These are phyloP conservation scores for Evernia prunastri DNA, from an alignment of 495 filamentous ascomycete species.

Conservation along the genomic window DNA sequence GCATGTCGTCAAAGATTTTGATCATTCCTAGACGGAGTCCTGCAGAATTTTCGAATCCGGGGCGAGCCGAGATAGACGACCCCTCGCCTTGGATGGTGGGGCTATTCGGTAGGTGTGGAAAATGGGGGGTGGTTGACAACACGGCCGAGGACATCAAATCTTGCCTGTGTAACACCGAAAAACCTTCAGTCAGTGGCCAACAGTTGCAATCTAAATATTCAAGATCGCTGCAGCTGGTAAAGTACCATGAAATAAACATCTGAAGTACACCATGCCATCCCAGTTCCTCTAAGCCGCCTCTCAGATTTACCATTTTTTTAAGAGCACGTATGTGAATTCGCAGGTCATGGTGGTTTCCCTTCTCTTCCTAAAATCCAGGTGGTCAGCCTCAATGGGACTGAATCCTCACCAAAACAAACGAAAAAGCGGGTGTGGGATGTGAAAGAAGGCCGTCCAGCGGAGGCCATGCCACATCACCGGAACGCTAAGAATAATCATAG, in stretches of 20 bases:
- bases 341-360: neutral
- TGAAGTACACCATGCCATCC: constrained; percentile 7
- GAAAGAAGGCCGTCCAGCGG: neutral
- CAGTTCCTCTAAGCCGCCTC: constrained; percentile 3
- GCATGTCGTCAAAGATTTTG: neutral
- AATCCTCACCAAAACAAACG: too few species aligned
- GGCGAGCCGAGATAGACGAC: neutral
- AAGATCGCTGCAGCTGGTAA: neutral
- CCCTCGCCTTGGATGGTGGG: neutral
- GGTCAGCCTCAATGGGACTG: neutral
- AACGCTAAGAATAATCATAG: neutral
- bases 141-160: neutral
- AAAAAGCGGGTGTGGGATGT: neutral
- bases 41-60: neutral
- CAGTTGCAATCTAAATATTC: neutral
- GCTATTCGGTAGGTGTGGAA: neutral
- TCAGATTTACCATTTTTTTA: constrained; percentile 2
- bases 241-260: constrained; percentile 13
- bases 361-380: neutral
- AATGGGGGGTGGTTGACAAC: neutral
- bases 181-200: neutral
- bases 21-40: neutral
- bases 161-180: neutral
- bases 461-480: neutral
- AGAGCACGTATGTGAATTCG: constrained; percentile 13